phyloP scores from a whole-genome alignment of 1,284 basidiomycete genomes.

The Fistulina hepatica region DNA sequence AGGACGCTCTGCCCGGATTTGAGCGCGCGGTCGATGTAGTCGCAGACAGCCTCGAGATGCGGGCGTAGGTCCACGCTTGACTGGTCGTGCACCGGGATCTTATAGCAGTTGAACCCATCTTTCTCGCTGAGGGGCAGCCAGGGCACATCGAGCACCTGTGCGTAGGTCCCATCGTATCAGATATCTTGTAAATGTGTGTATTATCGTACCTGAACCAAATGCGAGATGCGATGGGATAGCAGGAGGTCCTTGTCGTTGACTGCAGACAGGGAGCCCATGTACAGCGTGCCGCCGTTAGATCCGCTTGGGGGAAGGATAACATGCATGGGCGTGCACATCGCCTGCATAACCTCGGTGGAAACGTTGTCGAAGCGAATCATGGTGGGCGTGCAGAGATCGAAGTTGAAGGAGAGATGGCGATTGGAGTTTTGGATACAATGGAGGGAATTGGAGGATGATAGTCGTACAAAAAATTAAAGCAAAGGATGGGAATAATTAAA shows the following conservation, averaged over 20 bases:
- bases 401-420: background rate
- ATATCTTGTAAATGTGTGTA: background rate
- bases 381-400: background rate
- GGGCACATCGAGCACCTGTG: constrained; percentile 60
- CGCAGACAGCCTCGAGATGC: constrained; percentile 46
- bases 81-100: constrained; percentile 53
- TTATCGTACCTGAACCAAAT: background rate
- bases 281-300: constrained; percentile 32
- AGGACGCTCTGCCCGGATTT: constrained; percentile 42
- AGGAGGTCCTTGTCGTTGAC: constrained; percentile 40
- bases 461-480: too few species aligned
- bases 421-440: too few species aligned
- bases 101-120: constrained; percentile 51
- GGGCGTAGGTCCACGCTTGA: constrained; percentile 42
- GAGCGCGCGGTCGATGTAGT: constrained; percentile 43
- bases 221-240: constrained; percentile 21
- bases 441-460: too few species aligned
- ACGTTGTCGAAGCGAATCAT: constrained; percentile 71
- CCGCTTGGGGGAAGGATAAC: constrained; percentile 42
- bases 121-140: constrained; percentile 50
- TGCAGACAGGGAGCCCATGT: constrained; percentile 44
- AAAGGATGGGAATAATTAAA: too few species aligned
- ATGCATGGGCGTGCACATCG: constrained; percentile 77
- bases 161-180: constrained; percentile 43
- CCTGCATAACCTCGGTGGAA: constrained; percentile 62